phyloP scores from a whole-genome alignment of 83 land plant genomes.

The Thuja plicata region DNA sequence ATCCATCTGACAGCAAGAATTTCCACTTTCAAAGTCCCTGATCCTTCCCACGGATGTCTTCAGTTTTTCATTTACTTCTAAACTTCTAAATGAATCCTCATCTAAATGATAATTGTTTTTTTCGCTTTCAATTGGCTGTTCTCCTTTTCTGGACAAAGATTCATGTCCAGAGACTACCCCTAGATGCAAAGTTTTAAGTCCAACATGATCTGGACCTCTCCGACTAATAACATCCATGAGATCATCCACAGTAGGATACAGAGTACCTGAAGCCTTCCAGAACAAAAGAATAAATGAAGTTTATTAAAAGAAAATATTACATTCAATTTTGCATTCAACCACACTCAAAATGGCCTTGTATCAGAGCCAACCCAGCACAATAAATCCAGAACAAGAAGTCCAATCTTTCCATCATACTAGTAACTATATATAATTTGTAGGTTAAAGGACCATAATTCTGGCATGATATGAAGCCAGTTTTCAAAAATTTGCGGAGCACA shows the following conservation, averaged over 20 bases:
- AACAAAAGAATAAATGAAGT: neutral
- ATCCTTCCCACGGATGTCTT: neutral
- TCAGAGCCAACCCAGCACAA: neutral
- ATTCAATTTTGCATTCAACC: neutral
- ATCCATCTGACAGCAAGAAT: neutral
- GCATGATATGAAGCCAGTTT: neutral
- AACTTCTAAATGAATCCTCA: slow-evolving; percentile 4
- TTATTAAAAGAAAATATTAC: neutral
- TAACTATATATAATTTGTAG: neutral
- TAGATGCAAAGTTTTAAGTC: slow-evolving; percentile 26
- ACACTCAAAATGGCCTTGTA: neutral
- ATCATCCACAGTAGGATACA: slow-evolving; percentile 32
- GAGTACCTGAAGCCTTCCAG: neutral
- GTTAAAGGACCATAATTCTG: neutral
- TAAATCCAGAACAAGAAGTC: neutral
- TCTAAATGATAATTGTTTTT: neutral
- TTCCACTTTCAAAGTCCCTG: neutral
- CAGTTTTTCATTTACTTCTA: neutral
- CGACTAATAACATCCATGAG: slow-evolving; percentile 40
- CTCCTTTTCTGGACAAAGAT: neutral
- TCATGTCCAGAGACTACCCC: slow-evolving; percentile 6
- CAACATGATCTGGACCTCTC: slow-evolving; percentile 74
- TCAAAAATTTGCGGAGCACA: neutral
- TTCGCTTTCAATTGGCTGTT: neutral
- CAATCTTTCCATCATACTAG: neutral